Base-by-base conservation (phyloP, 2,329 filamentous ascomycete species). In the Aspergillus quadricinctus region DNA sequence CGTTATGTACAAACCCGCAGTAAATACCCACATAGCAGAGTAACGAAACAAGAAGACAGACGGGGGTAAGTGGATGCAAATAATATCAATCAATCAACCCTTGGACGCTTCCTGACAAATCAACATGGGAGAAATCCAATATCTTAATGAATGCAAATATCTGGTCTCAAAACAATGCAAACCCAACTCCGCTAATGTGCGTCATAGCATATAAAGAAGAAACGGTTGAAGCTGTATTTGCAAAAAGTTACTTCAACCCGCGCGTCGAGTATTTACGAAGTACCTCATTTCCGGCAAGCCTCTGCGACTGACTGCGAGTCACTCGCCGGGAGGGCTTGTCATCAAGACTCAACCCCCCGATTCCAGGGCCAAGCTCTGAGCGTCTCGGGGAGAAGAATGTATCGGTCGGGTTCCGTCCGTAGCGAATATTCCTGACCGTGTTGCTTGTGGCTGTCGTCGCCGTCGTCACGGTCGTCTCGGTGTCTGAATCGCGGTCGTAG, bases 391-490 rank as follows among this genome's bases (percentile, higher is more conserved):
- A 72, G 50, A 66, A 71, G 3, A 65, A 60, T 4, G 56, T 60
- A 17, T 63, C 54, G 23, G 53, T 58, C 7, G 54, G 54, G 29
- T 59, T 60, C 17, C 64, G 62, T 25, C 68, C 72, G 50, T 74
- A 71, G n/a, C 72, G 68, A 43, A 72, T 74, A 45, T 74, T 70
- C 21, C 61, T 66, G 35, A 69, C 68, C 1, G 70, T 72, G 35
- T 65, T 66, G 61, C 72, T 69, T 5, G 71, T 74, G 40, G 61
- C 64, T 5, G 62, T 64, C 1, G 69, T 72, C 14, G 69, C 65
- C 14, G 64, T 67, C 6, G 71, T 73, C 40, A 69, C 63, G 4
- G 69, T 64, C n/a, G 71, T 74, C 56, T 74, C 72, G 25, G 61
- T 66, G 49, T 75, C 72, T 3, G 72, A 75, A 50, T 75, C 72